phyloP scores from a whole-genome alignment of 257 asterid genomes.

The Petunia axillaris region DNA sequence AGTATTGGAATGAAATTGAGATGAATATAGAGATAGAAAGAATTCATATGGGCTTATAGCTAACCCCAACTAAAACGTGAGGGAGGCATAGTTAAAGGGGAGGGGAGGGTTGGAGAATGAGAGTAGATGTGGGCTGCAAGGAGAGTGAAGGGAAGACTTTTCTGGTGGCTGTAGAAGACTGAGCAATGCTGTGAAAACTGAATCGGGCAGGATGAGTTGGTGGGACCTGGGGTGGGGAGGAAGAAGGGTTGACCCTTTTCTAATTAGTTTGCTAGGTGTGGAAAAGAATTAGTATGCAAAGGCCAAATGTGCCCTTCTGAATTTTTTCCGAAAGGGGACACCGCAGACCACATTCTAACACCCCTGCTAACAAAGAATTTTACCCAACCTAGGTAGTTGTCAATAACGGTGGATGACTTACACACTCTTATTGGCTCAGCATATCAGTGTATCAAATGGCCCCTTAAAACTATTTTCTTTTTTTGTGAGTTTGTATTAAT shows the following conservation, averaged over 20 bases:
- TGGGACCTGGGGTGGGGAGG: constrained; percentile 6
- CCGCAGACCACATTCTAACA: background rate
- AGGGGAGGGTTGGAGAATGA: background rate
- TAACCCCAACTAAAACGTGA: background rate
- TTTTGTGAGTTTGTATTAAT: background rate
- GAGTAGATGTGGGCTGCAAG: background rate
- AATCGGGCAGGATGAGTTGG: background rate
- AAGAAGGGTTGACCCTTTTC: background rate
- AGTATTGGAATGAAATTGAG: background rate
- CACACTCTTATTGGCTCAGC: background rate
- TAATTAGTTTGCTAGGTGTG: background rate
- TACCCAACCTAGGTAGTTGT: background rate
- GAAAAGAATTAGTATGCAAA: background rate
- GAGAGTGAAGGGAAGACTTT: background rate
- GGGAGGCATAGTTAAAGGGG: background rate
- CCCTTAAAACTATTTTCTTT: background rate
- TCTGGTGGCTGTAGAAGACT: background rate
- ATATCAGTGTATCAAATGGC: background rate
- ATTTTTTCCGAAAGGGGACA: background rate
- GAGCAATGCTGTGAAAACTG: background rate
- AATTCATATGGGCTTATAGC: background rate
- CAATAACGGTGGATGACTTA: background rate
- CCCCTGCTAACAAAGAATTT: background rate
- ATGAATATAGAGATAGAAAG: background rate
- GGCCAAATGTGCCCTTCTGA: background rate